phyloP scores from a whole-genome alignment of 2,329 filamentous ascomycete species.

The Aureobasidium sp. region DNA sequence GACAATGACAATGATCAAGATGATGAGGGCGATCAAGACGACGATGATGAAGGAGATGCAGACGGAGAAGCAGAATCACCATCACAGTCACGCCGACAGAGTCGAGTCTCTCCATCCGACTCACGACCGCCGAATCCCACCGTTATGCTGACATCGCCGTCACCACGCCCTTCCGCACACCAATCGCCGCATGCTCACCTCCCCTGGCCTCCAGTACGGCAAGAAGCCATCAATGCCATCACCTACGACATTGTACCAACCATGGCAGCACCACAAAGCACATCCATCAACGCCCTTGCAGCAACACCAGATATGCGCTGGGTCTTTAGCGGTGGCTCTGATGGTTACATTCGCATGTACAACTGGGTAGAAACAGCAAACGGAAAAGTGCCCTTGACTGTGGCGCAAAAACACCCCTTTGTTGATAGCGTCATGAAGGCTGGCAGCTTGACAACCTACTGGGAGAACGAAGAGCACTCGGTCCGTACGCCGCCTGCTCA shows the following conservation, averaged over 20 bases:
- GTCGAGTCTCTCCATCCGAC: constrained; percentile 28
- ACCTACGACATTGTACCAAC: constrained; percentile 97
- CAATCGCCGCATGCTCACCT: constrained; percentile 33
- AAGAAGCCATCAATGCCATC: constrained; percentile 80
- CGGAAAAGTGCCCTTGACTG: constrained; percentile 91
- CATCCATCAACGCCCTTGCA: constrained; percentile 92
- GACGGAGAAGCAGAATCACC: constrained; percentile 52
- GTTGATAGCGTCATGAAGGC: constrained; percentile 98
- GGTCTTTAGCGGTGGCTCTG: constrained; percentile 93
- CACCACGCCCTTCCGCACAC: constrained; percentile 39
- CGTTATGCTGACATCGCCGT: constrained; percentile 54
- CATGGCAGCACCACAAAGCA: constrained; percentile 95
- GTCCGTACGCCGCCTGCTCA: constrained; percentile 34
- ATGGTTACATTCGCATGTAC: constrained; percentile 97
- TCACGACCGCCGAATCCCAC: constrained; percentile 48
- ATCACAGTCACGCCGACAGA: constrained; percentile 38
- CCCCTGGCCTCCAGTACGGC: constrained; percentile 58
- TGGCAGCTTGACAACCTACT: constrained; percentile 94
- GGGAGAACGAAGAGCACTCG: constrained; percentile 93
- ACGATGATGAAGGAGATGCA: constrained; percentile 40
- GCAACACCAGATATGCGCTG: constrained; percentile 95
- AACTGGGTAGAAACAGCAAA: constrained; percentile 97
- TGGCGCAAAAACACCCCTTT: constrained; percentile 96
- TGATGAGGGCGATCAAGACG: constrained; percentile 38
- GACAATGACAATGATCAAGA: constrained; percentile 45